Evolutionary conservation across 2,329 filamentous ascomycete species (phyloP).

Genomic region (Fusarium verrucosum): DNA sequence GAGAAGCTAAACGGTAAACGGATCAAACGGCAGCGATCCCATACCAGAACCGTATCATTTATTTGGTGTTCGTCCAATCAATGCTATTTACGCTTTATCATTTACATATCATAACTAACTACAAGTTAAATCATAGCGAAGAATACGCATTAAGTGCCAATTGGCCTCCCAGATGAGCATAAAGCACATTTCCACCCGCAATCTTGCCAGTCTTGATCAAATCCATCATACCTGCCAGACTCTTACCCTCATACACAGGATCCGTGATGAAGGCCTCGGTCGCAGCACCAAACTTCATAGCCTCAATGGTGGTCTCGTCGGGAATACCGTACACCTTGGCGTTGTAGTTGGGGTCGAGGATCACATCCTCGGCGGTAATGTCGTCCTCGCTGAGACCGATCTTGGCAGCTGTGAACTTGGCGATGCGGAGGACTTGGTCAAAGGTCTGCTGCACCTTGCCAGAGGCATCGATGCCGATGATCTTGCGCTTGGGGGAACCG

Average conservation of each 20-base stretch:
- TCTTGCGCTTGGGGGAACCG: slow-evolving; percentile 58
- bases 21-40: not conserved
- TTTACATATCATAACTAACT: too few species aligned
- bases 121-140: slow-evolving; percentile 15
- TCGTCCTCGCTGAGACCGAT: slow-evolving; percentile 69
- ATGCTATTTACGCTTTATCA: slow-evolving; percentile 13
- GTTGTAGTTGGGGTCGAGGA: slow-evolving; percentile 70
- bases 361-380: slow-evolving; percentile 69
- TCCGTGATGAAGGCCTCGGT: slow-evolving; percentile 80
- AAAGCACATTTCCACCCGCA: slow-evolving; percentile 71
- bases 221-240: slow-evolving; percentile 75
- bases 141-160: slow-evolving; percentile 75
- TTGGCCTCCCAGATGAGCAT: slow-evolving; percentile 77
- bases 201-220: slow-evolving; percentile 72
- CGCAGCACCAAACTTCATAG: slow-evolving; percentile 72
- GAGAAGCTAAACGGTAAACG: not conserved
- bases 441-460: slow-evolving; percentile 63
- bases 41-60: not conserved
- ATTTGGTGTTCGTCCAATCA: not conserved
- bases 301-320: slow-evolving; percentile 70
- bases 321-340: slow-evolving; percentile 74
- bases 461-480: slow-evolving; percentile 71
- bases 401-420: slow-evolving; percentile 67
- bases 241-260: slow-evolving; percentile 81
- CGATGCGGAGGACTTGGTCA: slow-evolving; percentile 73